phyloP scores from a whole-genome alignment of 2,329 filamentous ascomycete species.

The Lasiodiplodia citricola region DNA sequence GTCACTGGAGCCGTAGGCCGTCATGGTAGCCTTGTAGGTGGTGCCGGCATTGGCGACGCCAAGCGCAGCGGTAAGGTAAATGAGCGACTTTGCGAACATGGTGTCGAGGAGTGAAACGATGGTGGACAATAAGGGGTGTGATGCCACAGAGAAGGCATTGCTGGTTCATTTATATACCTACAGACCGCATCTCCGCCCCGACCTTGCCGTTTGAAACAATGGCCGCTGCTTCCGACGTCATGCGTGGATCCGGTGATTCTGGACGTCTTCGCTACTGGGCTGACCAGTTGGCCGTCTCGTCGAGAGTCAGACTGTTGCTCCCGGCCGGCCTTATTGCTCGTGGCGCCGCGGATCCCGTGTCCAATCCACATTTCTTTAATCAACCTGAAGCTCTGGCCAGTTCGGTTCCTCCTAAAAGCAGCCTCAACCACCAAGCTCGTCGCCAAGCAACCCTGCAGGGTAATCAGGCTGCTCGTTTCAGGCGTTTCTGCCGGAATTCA shows the following conservation, averaged over 20 bases:
- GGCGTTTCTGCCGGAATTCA: not conserved
- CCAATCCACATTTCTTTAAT: conserved; percentile 8
- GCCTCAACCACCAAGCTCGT: not conserved
- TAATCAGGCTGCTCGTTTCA: conserved; percentile 6
- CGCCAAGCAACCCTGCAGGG: not conserved
- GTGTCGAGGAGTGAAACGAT: not conserved
- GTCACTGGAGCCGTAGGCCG: conserved; percentile 30
- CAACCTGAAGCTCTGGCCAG: not conserved
- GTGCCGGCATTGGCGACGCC: conserved; percentile 12
- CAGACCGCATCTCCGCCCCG: not conserved
- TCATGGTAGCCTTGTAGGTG: conserved; percentile 28
- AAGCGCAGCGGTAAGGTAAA: conserved; percentile 13
- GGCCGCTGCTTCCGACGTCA: not conserved
- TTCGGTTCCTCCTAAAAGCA: not conserved
- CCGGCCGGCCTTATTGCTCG: not conserved
- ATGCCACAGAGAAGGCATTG: not conserved
- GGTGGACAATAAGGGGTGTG: not conserved
- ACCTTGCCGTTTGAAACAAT: not conserved
- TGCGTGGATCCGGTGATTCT: conserved; percentile 3
- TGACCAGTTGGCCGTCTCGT: not conserved
- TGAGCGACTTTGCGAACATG: conserved; percentile 16
- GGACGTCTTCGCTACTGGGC: not conserved
- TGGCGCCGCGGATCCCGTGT: not conserved
- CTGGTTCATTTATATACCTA: not conserved
- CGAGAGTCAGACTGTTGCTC: not conserved